phyloP scores from a whole-genome alignment of 805 yeast genomes.

The Pichia thaimueangensis region DNA sequence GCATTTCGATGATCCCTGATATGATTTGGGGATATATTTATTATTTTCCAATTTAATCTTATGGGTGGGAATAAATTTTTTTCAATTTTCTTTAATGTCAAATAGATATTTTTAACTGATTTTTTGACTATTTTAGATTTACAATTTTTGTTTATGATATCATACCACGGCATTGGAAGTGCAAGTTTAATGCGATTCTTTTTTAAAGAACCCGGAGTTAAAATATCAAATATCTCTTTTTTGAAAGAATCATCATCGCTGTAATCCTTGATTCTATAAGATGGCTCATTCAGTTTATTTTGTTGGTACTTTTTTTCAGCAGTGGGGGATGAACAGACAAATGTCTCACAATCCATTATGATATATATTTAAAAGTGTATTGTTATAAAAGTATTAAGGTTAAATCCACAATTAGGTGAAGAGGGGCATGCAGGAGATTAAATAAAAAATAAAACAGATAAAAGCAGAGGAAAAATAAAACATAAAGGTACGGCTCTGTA shows the following conservation, averaged over 20 bases:
- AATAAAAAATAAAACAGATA: not conserved
- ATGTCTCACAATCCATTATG: constrained; percentile 8
- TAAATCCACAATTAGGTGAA: not conserved
- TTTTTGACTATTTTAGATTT: too few species aligned
- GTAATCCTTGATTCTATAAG: too few species aligned
- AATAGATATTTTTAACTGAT: too few species aligned
- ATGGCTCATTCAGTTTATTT: too few species aligned
- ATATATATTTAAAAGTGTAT: not conserved
- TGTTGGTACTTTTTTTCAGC: not conserved
- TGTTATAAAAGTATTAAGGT: not conserved
- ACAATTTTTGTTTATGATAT: not conserved
- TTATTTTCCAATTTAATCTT: not conserved
- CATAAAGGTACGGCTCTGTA: too few species aligned
- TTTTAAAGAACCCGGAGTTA: not conserved
- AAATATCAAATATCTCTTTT: not conserved
- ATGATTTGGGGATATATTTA: too few species aligned
- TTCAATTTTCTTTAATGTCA: too few species aligned
- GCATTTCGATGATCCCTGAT: too few species aligned
- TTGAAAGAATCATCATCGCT: not conserved
- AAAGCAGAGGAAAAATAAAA: too few species aligned
- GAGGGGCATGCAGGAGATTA: not conserved
- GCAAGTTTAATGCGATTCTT: not conserved
- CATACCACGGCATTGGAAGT: constrained; percentile 4
- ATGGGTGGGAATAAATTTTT: constrained; percentile 4
- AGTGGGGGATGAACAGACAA: constrained; percentile 6